Percentiles rank a stretch among this genome's conserved stretches.
Conservation (phyloP, 1,284 basidiomycete species). For the Tremellales sp. region DNA sequence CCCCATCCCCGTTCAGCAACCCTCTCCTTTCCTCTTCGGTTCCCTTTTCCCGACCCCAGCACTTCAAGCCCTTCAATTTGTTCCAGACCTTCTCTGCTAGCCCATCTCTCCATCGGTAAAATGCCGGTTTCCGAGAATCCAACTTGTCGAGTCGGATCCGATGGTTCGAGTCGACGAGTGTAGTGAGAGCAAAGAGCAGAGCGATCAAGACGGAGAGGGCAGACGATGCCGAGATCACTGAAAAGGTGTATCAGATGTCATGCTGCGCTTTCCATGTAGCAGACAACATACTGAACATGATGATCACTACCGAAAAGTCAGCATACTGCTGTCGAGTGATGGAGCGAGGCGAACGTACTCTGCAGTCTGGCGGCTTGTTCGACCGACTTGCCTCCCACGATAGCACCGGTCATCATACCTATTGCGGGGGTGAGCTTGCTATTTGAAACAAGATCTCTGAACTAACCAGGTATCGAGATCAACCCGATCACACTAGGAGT, state of each 20-base stretch:
- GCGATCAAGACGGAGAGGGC: constrained; percentile 64
- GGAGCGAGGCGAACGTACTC: constrained; percentile 46
- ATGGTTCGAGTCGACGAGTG: constrained; percentile 65
- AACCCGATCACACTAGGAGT: constrained; percentile 66
- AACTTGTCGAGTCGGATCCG: constrained; percentile 68
- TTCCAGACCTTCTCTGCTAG: constrained; percentile 26
- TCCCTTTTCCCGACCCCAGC: constrained; percentile 15
- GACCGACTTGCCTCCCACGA: constrained; percentile 76
- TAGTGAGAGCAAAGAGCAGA: constrained; percentile 58
- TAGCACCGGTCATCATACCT: constrained; percentile 86
- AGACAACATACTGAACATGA: constrained; percentile 63
- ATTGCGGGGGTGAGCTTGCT: not conserved
- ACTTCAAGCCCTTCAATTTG: constrained; percentile 21
- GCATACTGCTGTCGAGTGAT: not conserved
- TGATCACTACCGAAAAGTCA: constrained; percentile 57
- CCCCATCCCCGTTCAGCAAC: constrained; percentile 7
- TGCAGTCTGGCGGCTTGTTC: constrained; percentile 77
- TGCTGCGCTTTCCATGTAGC: not conserved
- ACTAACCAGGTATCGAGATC: constrained; percentile 54
- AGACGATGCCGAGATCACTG: constrained; percentile 69
- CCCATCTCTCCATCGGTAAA: constrained; percentile 53
- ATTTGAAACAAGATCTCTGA: constrained; percentile 47
- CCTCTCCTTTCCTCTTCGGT: constrained; percentile 20
- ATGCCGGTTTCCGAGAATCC: constrained; percentile 53
- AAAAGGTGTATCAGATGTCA: not conserved